Percentiles rank a stretch among this genome's conserved stretches.
phyloP scores from a whole-genome alignment of 1,139 yeast species.

The Debaryomyces psychrophilus region DNA sequence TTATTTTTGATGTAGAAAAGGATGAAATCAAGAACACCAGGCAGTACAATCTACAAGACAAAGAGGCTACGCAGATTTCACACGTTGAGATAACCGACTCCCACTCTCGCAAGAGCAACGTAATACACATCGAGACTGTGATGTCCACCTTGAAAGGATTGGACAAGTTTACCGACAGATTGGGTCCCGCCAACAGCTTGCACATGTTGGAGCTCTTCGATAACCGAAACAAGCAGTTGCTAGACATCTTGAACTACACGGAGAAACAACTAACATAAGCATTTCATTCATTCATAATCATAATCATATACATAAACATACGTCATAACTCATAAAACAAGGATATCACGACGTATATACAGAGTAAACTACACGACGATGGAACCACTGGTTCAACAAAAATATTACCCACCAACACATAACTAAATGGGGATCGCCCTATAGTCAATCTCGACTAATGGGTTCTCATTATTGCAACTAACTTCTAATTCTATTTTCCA shows the following conservation, averaged over 20 bases:
- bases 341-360: background rate
- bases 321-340: conserved; percentile 2
- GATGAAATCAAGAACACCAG: background rate
- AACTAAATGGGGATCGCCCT: conserved; percentile 41
- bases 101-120: background rate
- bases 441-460: conserved; percentile 63
- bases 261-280: background rate
- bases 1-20: conserved; percentile 7
- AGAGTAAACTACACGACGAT: background rate
- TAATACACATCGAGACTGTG: conserved; percentile 5
- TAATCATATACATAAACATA: background rate
- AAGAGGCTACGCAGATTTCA: conserved; percentile 7
- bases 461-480: conserved; percentile 60
- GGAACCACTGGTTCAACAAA: background rate
- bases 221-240: conserved; percentile 9
- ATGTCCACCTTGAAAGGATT: conserved; percentile 6
- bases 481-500: conserved; percentile 62
- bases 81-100: conserved; percentile 2
- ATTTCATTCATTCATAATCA: background rate
- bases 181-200: conserved; percentile 1
- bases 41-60: conserved; percentile 7
- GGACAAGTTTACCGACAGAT: conserved; percentile 2
- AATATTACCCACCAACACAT: background rate
- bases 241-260: conserved; percentile 4
- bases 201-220: conserved; percentile 11